Evolutionary conservation across 2,329 filamentous ascomycete genomes (phyloP).

Genomic region (Cercospora brassicicola): DNA sequence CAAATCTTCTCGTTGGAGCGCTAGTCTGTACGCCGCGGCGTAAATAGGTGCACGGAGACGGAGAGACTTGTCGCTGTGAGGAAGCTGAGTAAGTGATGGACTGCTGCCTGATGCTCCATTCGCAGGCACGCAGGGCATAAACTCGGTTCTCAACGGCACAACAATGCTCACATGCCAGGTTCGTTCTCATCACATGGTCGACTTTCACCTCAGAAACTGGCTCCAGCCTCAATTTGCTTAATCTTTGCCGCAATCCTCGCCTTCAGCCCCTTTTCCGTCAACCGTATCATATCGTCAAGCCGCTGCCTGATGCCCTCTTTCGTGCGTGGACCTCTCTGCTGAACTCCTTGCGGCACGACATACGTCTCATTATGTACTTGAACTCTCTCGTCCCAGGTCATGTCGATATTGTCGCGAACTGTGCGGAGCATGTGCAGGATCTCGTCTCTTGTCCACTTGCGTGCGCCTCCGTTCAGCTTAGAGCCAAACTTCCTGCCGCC

Average conservation of each 20-base stretch:
- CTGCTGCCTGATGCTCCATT: not conserved
- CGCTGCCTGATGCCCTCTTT: slow-evolving; percentile 8
- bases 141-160: not conserved
- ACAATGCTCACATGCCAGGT: not conserved
- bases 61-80: not conserved
- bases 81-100: not conserved
- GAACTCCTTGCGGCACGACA: not conserved
- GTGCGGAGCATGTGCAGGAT: slow-evolving; percentile 2
- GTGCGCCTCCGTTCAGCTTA: not conserved
- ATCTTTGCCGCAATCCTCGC: slow-evolving; percentile 7
- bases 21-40: not conserved
- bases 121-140: not conserved
- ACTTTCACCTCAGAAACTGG: not conserved
- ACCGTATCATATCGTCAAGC: not conserved
- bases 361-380: not conserved
- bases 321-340: not conserved
- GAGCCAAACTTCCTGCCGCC: not conserved
- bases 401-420: not conserved
- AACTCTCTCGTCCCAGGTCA: not conserved
- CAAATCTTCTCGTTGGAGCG: not conserved
- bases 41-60: not conserved
- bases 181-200: not conserved
- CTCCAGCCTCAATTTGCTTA: not conserved
- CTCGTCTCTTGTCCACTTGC: not conserved
- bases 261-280: slow-evolving; percentile 2